Base-by-base conservation (phyloP, 2,329 filamentous ascomycete genomes). In the Trichoderma oligosporum region DNA sequence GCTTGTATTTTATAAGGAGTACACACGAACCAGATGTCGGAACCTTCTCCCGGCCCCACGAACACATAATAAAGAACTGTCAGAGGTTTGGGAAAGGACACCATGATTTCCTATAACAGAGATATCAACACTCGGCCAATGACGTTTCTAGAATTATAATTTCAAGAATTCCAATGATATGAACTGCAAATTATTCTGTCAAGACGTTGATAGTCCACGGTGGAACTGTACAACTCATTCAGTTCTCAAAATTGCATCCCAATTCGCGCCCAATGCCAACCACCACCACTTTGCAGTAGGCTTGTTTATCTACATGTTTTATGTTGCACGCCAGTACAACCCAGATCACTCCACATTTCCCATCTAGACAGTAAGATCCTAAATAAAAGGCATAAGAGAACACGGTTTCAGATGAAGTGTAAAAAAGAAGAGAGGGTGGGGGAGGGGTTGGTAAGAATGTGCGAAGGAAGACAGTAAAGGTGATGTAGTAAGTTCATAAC, bases 401-500 rank as follows among this genome's bases (percentile, higher is more conserved):
- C 2, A 51, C 4, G 7, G 9, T 18, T 25, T 12, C 20, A 27
- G 18, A 33, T 16, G n/a, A 45, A 38, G 38, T 7, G 33, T 14
- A 11, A 14, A 47, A 33, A 39, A 31, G 27, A 25, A 27, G 4
- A 45, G 18, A 24, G 4, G 12, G 14, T 4, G 8, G 7, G 22
- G 18, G 8, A 24, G 22, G 4, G 38, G 16, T 5, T 5, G 38
- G 16, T 5, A 27, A 33, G 18, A 5, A 18, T 11, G 20, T 16
- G 22, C 24, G 25, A 44, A 14, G 18, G 11, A 25, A 48, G 18
- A n/a, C n/a, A 48, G 27, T 36, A 29, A 22, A 36, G 16, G 18
- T 14, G 45, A 20, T 41, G 16, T 45, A 29, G 18, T 46, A 29
- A n/a, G 6, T 49, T 55, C 53, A 46, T 59, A 51, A 59, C 31